These are phyloP conservation scores for Zygotorulaspora mrakii DNA, from an alignment of 1,139 yeast genomes.

Conservation along the genomic window DNA sequence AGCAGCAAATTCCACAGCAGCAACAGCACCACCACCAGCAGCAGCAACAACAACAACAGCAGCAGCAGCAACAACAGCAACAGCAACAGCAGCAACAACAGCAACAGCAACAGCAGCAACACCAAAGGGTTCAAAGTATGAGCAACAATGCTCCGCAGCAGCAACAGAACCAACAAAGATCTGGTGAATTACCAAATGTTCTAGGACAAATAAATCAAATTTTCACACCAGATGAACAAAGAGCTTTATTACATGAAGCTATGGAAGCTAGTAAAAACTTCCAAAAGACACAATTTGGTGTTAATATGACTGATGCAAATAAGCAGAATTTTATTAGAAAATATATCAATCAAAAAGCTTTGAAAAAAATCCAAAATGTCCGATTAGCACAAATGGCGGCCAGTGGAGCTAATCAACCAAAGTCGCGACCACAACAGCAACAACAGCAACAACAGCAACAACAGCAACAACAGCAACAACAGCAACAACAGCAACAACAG, in stretches of 20 bases:
- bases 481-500: constrained; percentile 15
- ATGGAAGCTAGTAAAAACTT: constrained; percentile 34
- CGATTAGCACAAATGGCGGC: constrained; percentile 29
- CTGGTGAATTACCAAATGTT: constrained; percentile 36
- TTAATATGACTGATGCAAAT: constrained; percentile 29
- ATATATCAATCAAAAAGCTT: constrained; percentile 41
- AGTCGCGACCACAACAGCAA: neutral
- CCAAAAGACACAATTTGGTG: constrained; percentile 30
- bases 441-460: constrained; percentile 5
- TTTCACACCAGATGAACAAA: constrained; percentile 37
- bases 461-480: constrained; percentile 15
- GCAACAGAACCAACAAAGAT: constrained; percentile 22
- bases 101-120: constrained; percentile 21
- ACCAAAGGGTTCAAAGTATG: constrained; percentile 7
- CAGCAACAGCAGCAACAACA: constrained; percentile 23
- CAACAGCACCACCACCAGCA: constrained; percentile 28
- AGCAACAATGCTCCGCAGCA: constrained; percentile 13
- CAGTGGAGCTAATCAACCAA: constrained; percentile 12
- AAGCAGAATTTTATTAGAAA: constrained; percentile 35
- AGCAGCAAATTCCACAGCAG: constrained; percentile 25
- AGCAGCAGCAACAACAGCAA: constrained; percentile 21
- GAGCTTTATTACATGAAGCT: constrained; percentile 33
- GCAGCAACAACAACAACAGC: constrained; percentile 11
- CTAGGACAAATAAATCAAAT: constrained; percentile 38
- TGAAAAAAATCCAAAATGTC: constrained; percentile 38